Conservation (phyloP, 352 stramenopile species). For the Phytophthora pinifolia region DNA sequence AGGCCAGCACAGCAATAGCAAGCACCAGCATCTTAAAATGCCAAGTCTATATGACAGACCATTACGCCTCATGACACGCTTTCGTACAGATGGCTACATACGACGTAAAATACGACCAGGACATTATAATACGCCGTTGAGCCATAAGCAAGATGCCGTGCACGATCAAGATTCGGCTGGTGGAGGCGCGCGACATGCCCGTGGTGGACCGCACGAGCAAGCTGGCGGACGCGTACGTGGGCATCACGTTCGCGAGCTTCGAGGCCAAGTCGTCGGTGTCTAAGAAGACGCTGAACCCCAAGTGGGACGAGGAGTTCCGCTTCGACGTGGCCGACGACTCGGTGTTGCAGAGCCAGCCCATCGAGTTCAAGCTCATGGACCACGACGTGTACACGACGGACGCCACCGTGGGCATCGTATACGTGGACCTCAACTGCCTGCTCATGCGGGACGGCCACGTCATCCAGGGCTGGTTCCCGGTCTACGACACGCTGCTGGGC, state of each 20-base stretch:
- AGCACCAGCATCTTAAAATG: not conserved
- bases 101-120: not conserved
- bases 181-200: constrained; percentile 88
- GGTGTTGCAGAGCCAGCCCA: constrained; percentile 96
- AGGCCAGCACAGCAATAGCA: not conserved
- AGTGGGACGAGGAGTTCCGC: constrained; percentile 98
- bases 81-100: not conserved
- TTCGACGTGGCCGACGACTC: constrained; percentile 99
- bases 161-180: constrained; percentile 90
- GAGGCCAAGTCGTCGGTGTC: constrained; percentile 89
- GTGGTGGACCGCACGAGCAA: constrained; percentile 85
- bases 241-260: constrained; percentile 87
- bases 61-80: not conserved
- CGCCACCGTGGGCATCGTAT: constrained; percentile 96
- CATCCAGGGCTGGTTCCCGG: constrained; percentile 97
- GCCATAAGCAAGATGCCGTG: constrained; percentile 77
- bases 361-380: constrained; percentile 97
- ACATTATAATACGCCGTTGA: not conserved
- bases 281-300: constrained; percentile 94
- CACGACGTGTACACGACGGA: constrained; percentile 94
- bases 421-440: constrained; percentile 98
- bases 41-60: not conserved
- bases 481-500: constrained; percentile 97
- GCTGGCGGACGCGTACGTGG: constrained; percentile 84
- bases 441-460: constrained; percentile 92